Percentiles rank a stretch among this genome's conserved stretches.
Evolutionary conservation across 2,329 filamentous ascomycete species (phyloP).

Genomic region (Diaporthe eres): DNA sequence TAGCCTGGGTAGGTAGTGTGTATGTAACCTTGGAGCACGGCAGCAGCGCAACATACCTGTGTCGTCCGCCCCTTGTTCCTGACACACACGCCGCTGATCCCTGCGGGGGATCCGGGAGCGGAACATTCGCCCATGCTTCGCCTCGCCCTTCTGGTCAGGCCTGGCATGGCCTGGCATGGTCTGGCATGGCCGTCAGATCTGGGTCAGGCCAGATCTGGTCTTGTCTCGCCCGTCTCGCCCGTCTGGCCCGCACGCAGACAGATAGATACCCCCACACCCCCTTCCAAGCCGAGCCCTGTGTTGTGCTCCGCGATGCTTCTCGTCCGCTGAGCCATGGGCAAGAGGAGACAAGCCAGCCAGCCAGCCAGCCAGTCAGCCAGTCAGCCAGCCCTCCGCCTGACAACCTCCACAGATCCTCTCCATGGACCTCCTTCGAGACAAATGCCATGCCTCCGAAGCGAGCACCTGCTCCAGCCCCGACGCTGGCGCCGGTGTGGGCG

Average conservation of each 20-base stretch:
- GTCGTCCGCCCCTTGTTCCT: slow-evolving; percentile 4
- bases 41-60: neutral
- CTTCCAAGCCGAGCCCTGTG: neutral
- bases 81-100: slow-evolving; percentile 21
- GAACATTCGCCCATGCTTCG: slow-evolving; percentile 20
- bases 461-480: slow-evolving; percentile 44
- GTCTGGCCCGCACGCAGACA: neutral
- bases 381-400: slow-evolving; percentile 17
- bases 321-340: slow-evolving; percentile 29
- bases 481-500: slow-evolving; percentile 10
- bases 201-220: slow-evolving; percentile 21
- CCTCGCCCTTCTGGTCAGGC: slow-evolving; percentile 14
- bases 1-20: neutral
- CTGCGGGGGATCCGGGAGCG: slow-evolving; percentile 31
- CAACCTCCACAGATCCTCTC: slow-evolving; percentile 4
- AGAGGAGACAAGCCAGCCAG: slow-evolving; percentile 30
- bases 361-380: slow-evolving; percentile 23
- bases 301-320: slow-evolving; percentile 25
- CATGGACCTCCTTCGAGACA: slow-evolving; percentile 30
- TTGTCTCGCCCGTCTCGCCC: slow-evolving; percentile 6
- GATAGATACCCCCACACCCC: slow-evolving; percentile 25
- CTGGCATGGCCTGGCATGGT: neutral
- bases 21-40: neutral
- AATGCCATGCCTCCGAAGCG: slow-evolving; percentile 40
- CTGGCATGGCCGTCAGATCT: slow-evolving; percentile 7